A percentile compares a stretch with the other conserved stretches of the same genome.
Conservation (phyloP, 179 eudicot genomes). For the Dionaea muscipula region DNA sequence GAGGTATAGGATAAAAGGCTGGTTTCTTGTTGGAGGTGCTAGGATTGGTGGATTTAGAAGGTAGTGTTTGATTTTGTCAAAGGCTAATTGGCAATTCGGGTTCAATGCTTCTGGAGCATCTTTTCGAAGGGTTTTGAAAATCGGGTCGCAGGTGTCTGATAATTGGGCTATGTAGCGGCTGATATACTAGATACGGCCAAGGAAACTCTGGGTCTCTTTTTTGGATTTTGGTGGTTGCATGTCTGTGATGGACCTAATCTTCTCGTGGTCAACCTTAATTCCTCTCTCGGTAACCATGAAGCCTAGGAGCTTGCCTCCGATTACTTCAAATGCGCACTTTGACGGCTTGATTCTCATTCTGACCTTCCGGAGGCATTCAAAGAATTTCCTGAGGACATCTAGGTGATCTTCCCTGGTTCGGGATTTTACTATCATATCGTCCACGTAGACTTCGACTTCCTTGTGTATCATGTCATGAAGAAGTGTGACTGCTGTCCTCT, state of each 20-base stretch:
- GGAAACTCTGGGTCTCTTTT: background rate
- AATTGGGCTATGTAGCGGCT: background rate
- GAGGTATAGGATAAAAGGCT: background rate
- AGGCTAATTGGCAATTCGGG: background rate
- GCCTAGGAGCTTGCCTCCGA: background rate
- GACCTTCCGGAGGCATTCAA: background rate
- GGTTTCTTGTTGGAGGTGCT: background rate
- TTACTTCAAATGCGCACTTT: slow-evolving; percentile 1
- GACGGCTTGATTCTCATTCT: background rate
- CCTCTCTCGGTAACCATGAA: background rate
- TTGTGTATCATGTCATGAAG: background rate
- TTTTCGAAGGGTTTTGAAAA: background rate
- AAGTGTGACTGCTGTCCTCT: background rate
- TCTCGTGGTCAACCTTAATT: slow-evolving; percentile 4
- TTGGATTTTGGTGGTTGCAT: background rate
- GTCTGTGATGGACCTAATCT: background rate
- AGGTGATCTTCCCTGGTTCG: background rate
- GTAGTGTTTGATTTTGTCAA: background rate
- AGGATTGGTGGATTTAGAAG: background rate
- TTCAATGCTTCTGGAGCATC: background rate
- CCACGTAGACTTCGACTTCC: background rate
- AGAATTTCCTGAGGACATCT: background rate
- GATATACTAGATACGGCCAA: background rate
- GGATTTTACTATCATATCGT: background rate
- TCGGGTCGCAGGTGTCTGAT: background rate